Base-by-base conservation (phyloP, 352 stramenopile species). In the Phytophthora hybrid region DNA sequence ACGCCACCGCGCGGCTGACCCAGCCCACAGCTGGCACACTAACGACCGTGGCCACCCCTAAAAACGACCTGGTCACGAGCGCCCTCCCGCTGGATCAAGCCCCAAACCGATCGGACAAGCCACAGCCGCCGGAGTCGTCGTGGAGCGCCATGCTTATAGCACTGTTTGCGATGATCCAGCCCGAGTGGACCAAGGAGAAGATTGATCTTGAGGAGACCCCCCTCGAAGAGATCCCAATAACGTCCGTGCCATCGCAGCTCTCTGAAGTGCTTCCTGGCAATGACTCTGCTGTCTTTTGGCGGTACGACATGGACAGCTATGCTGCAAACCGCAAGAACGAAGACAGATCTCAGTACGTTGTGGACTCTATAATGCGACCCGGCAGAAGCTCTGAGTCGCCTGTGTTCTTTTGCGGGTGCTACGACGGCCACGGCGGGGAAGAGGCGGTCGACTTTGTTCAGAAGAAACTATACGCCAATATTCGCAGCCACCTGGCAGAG, bases 281-380 rank as follows among this genome's bases (percentile, higher is more conserved):
- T 6, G 59, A 83, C 56, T 41, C 39, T 13, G 72, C 80, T 1
- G 54, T 88, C 16, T 88, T 91, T 59, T 91, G 84, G 84, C 82
- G 84, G 51, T 90, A 82, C 57, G 84, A 91, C 54, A 88, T 89
- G 84, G 82, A 91, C 73, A 89, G 80, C 74, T 91, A 91, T 58
- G 84, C 84, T 10, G 84, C 84, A 14, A 91, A 91, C 60, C 75
- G 79, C 19, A 82, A 81, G 65, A 91, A 91, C 37, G 84, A 91
- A 73, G 84, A 91, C 69, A 83, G 84, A 13, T 84, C 84, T 32
- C 82, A 91, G 59, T 85, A 81, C 66, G 73, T 91, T 41, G 26
- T 88, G 49, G 82, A 90, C 52, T 52, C 69, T 21, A 70, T 89
- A 13, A 46, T 66, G 26, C 66, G 56, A 14, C 70, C 61, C 4